phyloP scores from a whole-genome alignment of 179 eudicot genomes.

The Drosera spatulata region DNA sequence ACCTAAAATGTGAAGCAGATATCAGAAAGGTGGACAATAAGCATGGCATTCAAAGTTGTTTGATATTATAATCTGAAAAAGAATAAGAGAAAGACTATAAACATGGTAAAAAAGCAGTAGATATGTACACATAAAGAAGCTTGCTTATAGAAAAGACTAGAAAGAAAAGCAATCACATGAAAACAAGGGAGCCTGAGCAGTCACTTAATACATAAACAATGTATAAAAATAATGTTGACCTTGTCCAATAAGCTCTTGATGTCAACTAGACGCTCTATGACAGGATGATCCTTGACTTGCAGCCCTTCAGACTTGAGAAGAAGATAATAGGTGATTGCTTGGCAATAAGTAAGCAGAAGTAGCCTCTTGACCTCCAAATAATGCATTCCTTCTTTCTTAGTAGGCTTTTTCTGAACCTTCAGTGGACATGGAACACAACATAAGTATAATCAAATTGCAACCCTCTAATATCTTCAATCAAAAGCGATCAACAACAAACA shows the following conservation, averaged over 20 bases:
- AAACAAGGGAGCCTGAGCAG: no score
- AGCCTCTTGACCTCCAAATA: constrained; percentile 77
- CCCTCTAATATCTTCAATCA: no score
- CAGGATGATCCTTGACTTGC: constrained; percentile 90
- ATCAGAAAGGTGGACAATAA: background rate
- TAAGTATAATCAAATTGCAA: no score
- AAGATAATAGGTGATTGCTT: constrained; percentile 86
- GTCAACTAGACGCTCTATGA: constrained; percentile 78
- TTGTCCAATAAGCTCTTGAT: constrained; percentile 75
- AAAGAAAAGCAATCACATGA: no score
- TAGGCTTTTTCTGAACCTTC: constrained; percentile 40
- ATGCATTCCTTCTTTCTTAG: constrained; percentile 47
- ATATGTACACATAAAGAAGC: no score
- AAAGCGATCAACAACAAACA: no score
- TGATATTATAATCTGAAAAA: no score
- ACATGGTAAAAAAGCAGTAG: no score
- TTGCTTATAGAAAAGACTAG: no score
- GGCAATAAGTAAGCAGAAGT: constrained; percentile 70
- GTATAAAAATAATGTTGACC: constrained; percentile 22
- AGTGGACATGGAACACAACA: constrained; percentile 7
- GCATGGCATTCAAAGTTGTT: no score
- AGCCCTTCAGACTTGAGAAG: constrained; percentile 96
- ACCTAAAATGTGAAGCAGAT: constrained; percentile 27
- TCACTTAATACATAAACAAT: background rate
- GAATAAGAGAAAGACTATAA: no score